These are phyloP conservation scores for Boechera divaricarpa DNA, from an alignment of 345 rosid genomes.

Conservation along the genomic window DNA sequence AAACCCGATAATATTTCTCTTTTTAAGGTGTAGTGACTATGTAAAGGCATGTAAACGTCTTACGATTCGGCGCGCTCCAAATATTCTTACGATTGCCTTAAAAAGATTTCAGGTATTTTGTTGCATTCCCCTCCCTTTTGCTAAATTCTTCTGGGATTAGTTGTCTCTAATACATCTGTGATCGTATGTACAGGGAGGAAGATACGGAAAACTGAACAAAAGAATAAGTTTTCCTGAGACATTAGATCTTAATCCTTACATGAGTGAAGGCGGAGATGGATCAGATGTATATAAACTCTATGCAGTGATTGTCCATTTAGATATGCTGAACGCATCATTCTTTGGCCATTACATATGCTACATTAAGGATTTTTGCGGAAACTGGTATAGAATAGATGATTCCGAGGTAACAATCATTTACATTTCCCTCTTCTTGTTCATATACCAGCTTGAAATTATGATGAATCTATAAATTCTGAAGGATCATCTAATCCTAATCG, in stretches of 20 bases:
- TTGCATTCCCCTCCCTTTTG: not conserved
- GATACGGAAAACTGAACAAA: conserved; percentile 98
- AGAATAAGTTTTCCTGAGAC: conserved; percentile 82
- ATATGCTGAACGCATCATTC: conserved; percentile 96
- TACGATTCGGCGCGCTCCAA: conserved; percentile 70
- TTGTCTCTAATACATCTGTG: conserved; percentile 16
- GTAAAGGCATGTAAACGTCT: conserved; percentile 98
- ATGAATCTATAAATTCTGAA: not conserved
- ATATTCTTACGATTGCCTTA: conserved; percentile 92
- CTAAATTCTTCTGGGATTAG: not conserved
- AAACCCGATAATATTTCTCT: not conserved
- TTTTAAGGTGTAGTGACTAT: conserved; percentile 78
- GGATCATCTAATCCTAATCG: conserved; percentile 21
- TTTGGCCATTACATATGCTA: conserved; percentile 97
- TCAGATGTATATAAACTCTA: conserved; percentile 77
- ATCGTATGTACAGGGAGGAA: conserved; percentile 77
- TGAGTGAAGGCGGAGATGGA: conserved; percentile 78
- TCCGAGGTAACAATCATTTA: conserved; percentile 63
- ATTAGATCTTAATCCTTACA: conserved; percentile 81
- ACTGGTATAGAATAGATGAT: conserved; percentile 91
- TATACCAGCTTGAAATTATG: not conserved
- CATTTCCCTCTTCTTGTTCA: conserved; percentile 22
- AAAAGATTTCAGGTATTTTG: conserved; percentile 81
- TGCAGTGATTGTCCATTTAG: conserved; percentile 96
- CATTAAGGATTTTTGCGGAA: conserved; percentile 77